Base-by-base conservation (phyloP, 2,329 filamentous ascomycete genomes). In the Pleoardoris graminearum region DNA sequence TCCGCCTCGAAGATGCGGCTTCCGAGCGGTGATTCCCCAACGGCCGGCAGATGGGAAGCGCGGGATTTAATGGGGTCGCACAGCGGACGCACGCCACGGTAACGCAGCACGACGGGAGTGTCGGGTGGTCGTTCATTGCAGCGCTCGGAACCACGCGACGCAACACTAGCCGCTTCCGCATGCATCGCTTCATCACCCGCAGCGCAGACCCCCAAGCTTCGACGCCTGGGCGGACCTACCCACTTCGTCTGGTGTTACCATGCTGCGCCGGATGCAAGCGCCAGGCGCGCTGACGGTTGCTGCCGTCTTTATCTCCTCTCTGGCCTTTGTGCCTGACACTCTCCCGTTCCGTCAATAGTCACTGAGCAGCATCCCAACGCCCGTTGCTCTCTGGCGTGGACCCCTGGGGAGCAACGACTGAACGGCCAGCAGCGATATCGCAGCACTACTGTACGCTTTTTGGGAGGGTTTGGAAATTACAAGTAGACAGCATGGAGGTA, bases 211-310 rank as follows among this genome's bases (percentile, higher is more conserved):
- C 19, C 17, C 30, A 36, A 46, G 43, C 43, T 46, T 14, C 17
- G n/a, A 36, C 30, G 33, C 33, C 21, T 37, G 44, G 44, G 44
- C 32, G 30, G 44, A 21, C 44, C 44, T 47, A 38, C 44, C 44
- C 16, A 47, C 22, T 47, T 29, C 32, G 42, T 16, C 43, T 25
- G 23, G 23, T 37, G 33, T 23, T 8, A 37, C 44, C 17, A 47
- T 47, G 44, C 44, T 37, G 32, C 44, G 22, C 44, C 44, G 32
- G 33, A 35, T 36, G n/a, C 43, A 46, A 23, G 30, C 44, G 16
- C 32, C 44, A 47, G 32, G 44, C 33, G 33, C 44, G 44, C 33
- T 37, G 32, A 47, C 23, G 33, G 44, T 33, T 30, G 33, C 44
- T 47, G 44, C 33, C 33, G n/a, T 37, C 22, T 47, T n/a, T 38